Conservation (phyloP, 306 rosid species). For the Rosa multiflora region DNA sequence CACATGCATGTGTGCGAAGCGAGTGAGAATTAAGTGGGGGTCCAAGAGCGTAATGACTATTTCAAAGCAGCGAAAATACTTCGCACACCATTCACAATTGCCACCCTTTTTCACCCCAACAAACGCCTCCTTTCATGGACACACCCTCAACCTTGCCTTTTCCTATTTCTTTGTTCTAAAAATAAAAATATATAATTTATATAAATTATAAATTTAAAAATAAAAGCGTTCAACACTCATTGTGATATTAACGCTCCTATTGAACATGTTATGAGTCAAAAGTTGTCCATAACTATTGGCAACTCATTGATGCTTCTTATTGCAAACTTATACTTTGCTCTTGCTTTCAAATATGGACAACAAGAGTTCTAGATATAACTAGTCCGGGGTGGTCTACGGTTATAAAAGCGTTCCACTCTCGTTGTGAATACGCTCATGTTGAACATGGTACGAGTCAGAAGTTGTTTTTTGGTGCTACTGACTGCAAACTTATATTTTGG, state of each 20-base stretch:
- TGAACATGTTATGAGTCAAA: too few relatives aligned
- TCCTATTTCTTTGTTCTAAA: neutral
- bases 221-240: neutral
- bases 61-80: slow-evolving; percentile 25
- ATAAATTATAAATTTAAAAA: neutral
- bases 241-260: too few relatives aligned
- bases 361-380: neutral
- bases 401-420: neutral
- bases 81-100: neutral
- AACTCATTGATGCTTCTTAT: neutral
- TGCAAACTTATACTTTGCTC: neutral
- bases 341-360: neutral
- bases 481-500: neutral
- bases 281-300: neutral
- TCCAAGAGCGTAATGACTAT: slow-evolving; percentile 9
- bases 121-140: slow-evolving; percentile 2
- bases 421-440: too few relatives aligned
- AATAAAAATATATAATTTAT: neutral
- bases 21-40: neutral
- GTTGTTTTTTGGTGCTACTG: neutral
- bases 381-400: too few relatives aligned
- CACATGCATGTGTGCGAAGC: neutral
- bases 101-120: neutral
- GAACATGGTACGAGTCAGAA: neutral
- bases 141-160: neutral